These are phyloP conservation scores for Penicillium waksmanii DNA, from an alignment of 495 filamentous ascomycete genomes.

Conservation along the genomic window DNA sequence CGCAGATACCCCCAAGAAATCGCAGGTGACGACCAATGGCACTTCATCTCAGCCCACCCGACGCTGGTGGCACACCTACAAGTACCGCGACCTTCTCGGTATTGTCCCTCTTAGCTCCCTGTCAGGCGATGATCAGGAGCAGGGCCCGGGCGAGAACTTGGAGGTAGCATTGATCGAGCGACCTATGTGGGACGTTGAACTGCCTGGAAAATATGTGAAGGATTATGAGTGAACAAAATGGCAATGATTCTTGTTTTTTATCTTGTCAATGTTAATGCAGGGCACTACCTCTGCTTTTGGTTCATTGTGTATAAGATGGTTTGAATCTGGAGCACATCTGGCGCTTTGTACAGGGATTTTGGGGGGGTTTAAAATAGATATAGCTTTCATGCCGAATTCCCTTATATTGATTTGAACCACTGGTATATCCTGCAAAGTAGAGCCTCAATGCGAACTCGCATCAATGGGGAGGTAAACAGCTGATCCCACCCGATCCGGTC, in stretches of 20 bases:
- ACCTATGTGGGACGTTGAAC: constrained; percentile 80
- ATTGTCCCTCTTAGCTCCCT: constrained; percentile 67
- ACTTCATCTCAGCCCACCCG: constrained; percentile 31
- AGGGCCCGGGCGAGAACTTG: constrained; percentile 43
- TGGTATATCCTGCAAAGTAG: neutral
- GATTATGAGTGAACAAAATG: constrained; percentile 59
- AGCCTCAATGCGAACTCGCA: neutral
- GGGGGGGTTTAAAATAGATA: constrained; percentile 15
- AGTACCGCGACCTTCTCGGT: constrained; percentile 89
- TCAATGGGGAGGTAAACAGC: constrained; percentile 6
- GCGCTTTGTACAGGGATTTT: constrained; percentile 29
- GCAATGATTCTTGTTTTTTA: neutral
- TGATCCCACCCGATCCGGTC: constrained; percentile 20
- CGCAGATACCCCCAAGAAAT: constrained; percentile 31
- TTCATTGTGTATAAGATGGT: constrained; percentile 21
- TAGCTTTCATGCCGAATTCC: neutral
- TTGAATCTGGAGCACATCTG: constrained; percentile 29
- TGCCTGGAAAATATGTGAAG: constrained; percentile 72
- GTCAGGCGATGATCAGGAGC: constrained; percentile 26
- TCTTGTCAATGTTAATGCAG: constrained; percentile 1
- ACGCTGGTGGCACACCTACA: constrained; percentile 78
- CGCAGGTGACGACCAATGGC: constrained; percentile 27
- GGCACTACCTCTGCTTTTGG: constrained; percentile 16
- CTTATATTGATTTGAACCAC: neutral
- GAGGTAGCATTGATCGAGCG: constrained; percentile 90